Percentiles rank a stretch among this genome's conserved stretches.
Conservation (phyloP, 1,139 yeast genomes). For the Hemisphaericaspora xylofermentans region DNA sequence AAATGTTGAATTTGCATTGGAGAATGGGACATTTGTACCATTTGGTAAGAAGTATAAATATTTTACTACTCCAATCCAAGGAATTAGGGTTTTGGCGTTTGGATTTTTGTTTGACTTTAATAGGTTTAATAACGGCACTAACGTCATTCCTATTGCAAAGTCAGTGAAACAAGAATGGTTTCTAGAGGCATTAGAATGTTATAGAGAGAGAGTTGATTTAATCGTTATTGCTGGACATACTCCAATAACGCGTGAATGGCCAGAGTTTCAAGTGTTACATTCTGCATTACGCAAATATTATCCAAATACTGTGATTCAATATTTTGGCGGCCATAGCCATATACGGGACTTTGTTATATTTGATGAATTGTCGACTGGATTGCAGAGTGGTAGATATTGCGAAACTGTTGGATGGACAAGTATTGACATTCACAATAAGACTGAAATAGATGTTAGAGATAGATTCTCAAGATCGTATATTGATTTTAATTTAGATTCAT, state of each 20-base stretch:
- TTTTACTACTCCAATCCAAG: slow-evolving; percentile 59
- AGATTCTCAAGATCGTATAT: slow-evolving; percentile 63
- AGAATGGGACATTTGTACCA: slow-evolving; percentile 52
- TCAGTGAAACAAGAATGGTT: slow-evolving; percentile 68
- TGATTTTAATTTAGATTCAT: slow-evolving; percentile 75
- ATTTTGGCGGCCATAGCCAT: slow-evolving; percentile 95
- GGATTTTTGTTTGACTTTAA: slow-evolving; percentile 81
- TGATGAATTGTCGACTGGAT: slow-evolving; percentile 67
- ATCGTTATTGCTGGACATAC: slow-evolving; percentile 77
- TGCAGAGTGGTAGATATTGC: slow-evolving; percentile 90
- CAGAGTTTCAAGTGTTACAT: slow-evolving; percentile 58
- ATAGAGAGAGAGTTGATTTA: slow-evolving; percentile 55
- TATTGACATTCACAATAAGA: slow-evolving; percentile 31
- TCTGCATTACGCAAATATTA: slow-evolving; percentile 51
- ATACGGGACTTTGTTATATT: slow-evolving; percentile 76
- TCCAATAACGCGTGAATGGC: slow-evolving; percentile 61
- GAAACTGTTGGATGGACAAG: slow-evolving; percentile 91
- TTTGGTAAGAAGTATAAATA: slow-evolving; percentile 69
- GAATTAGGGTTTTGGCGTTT: slow-evolving; percentile 59
- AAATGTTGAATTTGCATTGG: slow-evolving; percentile 68
- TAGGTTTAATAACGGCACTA: slow-evolving; percentile 57
- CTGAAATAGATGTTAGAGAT: slow-evolving; percentile 15
- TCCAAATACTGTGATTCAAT: slow-evolving; percentile 70
- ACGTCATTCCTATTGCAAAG: slow-evolving; percentile 62
- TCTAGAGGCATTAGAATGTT: slow-evolving; percentile 41